Conservation (phyloP, 2,329 filamentous ascomycete species). For the Sporothrix brasiliensis region DNA sequence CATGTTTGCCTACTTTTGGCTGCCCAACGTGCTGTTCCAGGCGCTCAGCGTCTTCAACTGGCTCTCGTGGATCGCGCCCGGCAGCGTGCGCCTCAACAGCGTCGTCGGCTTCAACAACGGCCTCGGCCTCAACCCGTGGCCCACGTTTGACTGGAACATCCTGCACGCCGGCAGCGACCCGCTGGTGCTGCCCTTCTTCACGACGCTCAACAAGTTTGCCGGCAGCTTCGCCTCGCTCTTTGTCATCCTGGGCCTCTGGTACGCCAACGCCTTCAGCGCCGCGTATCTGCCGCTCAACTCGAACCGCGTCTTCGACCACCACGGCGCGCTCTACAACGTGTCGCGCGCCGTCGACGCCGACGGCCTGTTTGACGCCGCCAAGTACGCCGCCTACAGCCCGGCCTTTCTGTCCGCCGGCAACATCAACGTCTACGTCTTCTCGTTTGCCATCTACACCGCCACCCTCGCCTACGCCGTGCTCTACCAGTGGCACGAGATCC, state of each 20-base stretch:
- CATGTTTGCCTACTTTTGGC: conserved; percentile 20
- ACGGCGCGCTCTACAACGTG: neutral
- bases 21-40: neutral
- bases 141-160: conserved; percentile 2
- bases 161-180: neutral
- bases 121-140: neutral
- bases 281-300: conserved; percentile 1
- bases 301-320: conserved; percentile 14
- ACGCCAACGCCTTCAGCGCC: conserved; percentile 4
- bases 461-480: conserved; percentile 55
- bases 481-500: conserved; percentile 42
- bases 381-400: conserved; percentile 56
- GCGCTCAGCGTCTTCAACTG: conserved; percentile 8
- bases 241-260: conserved; percentile 1
- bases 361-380: conserved; percentile 33
- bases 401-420: conserved; percentile 56
- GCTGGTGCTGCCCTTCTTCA: neutral
- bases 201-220: conserved; percentile 12
- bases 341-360: neutral
- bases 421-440: conserved; percentile 57
- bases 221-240: neutral
- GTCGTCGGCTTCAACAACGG: conserved; percentile 12
- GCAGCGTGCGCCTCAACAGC: conserved; percentile 6
- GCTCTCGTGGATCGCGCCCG: conserved; percentile 3
- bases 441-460: conserved; percentile 59